Evolutionary conservation across 805 yeast species (phyloP).

Genomic region (Wickerhamiella allomyrinae): DNA sequence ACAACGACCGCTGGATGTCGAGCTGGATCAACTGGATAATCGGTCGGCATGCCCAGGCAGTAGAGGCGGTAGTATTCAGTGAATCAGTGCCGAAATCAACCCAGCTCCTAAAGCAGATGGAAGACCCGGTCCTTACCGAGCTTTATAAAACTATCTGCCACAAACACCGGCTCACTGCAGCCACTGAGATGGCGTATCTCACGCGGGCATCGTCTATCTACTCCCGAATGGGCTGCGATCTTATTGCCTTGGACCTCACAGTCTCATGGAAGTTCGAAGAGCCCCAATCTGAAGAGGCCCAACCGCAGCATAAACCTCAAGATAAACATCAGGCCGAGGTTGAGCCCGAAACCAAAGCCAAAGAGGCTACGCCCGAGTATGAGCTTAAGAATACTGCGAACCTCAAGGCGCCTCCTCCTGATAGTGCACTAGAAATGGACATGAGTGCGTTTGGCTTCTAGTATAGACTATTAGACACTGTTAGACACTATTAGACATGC

Average conservation of each 20-base stretch:
- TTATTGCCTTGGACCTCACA: constrained; percentile 26
- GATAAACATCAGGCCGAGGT: neutral
- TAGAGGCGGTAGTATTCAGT: constrained; percentile 43
- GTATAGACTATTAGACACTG: constrained; percentile 5
- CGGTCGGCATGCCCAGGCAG: constrained; percentile 34
- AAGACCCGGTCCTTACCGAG: constrained; percentile 69
- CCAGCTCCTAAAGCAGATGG: constrained; percentile 23
- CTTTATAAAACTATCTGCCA: constrained; percentile 49
- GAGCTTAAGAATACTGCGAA: neutral
- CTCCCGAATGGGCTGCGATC: constrained; percentile 81
- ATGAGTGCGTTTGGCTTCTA: constrained; percentile 59
- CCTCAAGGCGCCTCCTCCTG: constrained; percentile 33
- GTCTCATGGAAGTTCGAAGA: constrained; percentile 49
- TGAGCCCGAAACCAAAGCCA: neutral
- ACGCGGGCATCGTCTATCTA: constrained; percentile 52
- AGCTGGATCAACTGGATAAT: constrained; percentile 71
- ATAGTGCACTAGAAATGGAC: constrained; percentile 55
- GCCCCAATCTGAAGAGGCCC: too few relatives aligned
- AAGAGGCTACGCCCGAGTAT: neutral
- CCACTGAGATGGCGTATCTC: constrained; percentile 54
- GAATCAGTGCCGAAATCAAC: neutral
- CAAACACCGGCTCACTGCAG: constrained; percentile 34
- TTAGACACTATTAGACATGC: neutral
- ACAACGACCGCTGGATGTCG: constrained; percentile 67
- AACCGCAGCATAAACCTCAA: too few relatives aligned